phyloP scores from a whole-genome alignment of 2,329 filamentous ascomycete species.

The Exophiala dermatitidis region DNA sequence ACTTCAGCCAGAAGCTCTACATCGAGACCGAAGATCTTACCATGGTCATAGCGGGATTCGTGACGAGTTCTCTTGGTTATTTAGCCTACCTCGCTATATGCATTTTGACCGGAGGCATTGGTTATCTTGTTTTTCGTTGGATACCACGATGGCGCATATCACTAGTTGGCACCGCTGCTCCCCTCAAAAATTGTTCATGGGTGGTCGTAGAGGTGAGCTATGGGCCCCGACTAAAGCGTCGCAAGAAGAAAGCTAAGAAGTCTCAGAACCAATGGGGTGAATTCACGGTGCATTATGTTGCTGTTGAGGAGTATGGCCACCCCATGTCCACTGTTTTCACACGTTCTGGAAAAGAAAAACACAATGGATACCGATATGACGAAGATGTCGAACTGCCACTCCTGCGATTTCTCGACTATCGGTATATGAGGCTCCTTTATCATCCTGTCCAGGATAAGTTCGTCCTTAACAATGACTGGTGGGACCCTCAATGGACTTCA shows the following conservation, averaged over 20 bases:
- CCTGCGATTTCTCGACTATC: constrained; percentile 77
- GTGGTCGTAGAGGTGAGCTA: constrained; percentile 71
- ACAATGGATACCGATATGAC: constrained; percentile 61
- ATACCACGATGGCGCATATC: constrained; percentile 77
- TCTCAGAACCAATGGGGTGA: constrained; percentile 87
- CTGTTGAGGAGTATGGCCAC: constrained; percentile 51
- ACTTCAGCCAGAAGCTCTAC: constrained; percentile 82
- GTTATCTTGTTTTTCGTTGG: constrained; percentile 82
- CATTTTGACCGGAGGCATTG: constrained; percentile 64
- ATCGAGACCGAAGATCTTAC: constrained; percentile 90
- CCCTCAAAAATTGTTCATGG: constrained; percentile 75
- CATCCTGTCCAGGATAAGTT: constrained; percentile 88
- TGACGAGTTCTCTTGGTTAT: constrained; percentile 64
- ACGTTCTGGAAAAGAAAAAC: constrained; percentile 46
- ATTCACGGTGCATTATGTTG: constrained; percentile 67
- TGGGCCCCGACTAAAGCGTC: constrained; percentile 18
- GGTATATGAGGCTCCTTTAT: constrained; percentile 88
- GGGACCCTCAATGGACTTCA: constrained; percentile 81
- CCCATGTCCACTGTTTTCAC: constrained; percentile 56
- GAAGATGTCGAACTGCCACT: constrained; percentile 67
- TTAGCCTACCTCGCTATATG: constrained; percentile 64
- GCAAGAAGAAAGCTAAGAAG: constrained; percentile 29
- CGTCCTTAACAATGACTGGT: constrained; percentile 80
- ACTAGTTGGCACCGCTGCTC: constrained; percentile 60
- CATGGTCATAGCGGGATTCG: constrained; percentile 86